phyloP scores from a whole-genome alignment of 306 rosid species.

The Echinosophora koreensis region DNA sequence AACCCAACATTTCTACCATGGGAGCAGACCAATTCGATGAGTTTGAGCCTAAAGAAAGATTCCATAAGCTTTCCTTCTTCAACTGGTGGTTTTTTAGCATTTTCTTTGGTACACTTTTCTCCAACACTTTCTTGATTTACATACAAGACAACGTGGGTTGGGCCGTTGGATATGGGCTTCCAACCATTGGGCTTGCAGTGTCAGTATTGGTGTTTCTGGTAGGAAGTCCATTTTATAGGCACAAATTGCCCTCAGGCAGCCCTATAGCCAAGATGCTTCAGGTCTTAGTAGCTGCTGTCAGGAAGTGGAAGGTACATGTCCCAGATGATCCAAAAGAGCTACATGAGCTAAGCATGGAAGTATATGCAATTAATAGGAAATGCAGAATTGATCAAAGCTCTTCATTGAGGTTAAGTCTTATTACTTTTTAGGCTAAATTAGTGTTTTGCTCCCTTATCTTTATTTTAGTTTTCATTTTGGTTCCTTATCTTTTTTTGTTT shows the following conservation, averaged over 20 bases:
- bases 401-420: constrained; percentile 60
- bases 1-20: constrained; percentile 90
- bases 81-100: constrained; percentile 91
- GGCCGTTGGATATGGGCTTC: constrained; percentile 83
- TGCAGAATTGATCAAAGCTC: constrained; percentile 59
- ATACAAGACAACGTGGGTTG: constrained; percentile 82
- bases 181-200: constrained; percentile 71
- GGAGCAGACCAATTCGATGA: constrained; percentile 94
- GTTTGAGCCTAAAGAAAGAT: constrained; percentile 70
- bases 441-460: too few species aligned
- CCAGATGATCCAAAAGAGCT: constrained; percentile 74
- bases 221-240: constrained; percentile 77
- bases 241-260: constrained; percentile 77
- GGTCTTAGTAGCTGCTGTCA: constrained; percentile 68
- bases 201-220: constrained; percentile 68
- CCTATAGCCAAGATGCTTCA: constrained; percentile 68
- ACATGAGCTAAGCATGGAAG: constrained; percentile 67
- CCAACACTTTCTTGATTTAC: constrained; percentile 73
- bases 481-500: too few species aligned
- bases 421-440: neutral
- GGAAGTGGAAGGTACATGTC: constrained; percentile 58
- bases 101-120: constrained; percentile 74
- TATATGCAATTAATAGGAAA: constrained; percentile 50
- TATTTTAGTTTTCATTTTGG: too few species aligned
- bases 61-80: constrained; percentile 73